Percentiles rank a stretch among this genome's conserved stretches.
phyloP scores from a whole-genome alignment of 164 flowering plant genomes.

The Aristolochia californica region DNA sequence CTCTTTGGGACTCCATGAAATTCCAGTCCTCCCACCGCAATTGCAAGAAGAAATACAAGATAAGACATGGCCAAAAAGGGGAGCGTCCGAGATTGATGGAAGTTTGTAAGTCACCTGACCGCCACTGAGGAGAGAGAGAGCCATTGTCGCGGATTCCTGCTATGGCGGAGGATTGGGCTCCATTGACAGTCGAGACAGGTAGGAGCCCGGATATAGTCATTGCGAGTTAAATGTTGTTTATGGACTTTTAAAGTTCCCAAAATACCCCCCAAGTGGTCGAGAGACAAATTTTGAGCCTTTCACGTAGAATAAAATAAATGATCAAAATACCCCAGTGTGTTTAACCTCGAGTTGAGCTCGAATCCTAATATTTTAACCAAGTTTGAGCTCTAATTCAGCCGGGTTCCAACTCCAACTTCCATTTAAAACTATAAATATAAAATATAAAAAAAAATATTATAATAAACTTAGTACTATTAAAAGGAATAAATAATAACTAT shows the following conservation, averaged over 20 bases:
- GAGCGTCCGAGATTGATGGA: background rate
- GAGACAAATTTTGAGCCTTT: background rate
- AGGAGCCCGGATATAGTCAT: background rate
- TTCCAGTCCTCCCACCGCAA: background rate
- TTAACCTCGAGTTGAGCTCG: too few relatives aligned
- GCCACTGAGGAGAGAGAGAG: too few relatives aligned
- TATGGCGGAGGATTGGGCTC: background rate
- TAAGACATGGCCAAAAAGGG: background rate
- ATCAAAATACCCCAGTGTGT: background rate
- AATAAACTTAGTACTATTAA: too few relatives aligned
- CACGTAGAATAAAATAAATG: too few relatives aligned
- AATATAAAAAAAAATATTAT: too few relatives aligned
- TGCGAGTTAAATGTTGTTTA: background rate
- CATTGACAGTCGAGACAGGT: background rate
- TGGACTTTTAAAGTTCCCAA: background rate
- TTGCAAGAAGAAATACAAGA: background rate
- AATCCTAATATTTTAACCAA: too few relatives aligned
- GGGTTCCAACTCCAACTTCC: too few relatives aligned
- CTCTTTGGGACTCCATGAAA: too few relatives aligned
- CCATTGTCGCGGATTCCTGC: background rate
- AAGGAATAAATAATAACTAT: too few relatives aligned
- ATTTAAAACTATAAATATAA: too few relatives aligned
- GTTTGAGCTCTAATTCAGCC: too few relatives aligned
- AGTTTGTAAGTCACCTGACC: too few relatives aligned
- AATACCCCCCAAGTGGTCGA: background rate